These are phyloP conservation scores for Warburgia ugandensis DNA, from an alignment of 164 flowering plant species.

Conservation along the genomic window DNA sequence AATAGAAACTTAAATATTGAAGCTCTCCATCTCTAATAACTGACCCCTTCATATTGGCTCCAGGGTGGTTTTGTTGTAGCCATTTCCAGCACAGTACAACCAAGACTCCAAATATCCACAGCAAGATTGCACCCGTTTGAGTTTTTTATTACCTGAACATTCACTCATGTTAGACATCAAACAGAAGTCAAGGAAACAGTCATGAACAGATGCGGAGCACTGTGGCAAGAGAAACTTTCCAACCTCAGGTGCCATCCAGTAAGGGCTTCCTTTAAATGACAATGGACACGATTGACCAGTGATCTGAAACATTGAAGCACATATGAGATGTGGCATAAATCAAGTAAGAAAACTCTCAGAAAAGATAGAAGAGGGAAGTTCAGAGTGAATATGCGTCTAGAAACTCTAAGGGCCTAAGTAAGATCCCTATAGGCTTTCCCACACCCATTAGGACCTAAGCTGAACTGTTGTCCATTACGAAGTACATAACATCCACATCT, in stretches of 20 bases:
- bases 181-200: not conserved
- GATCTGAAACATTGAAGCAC: conserved; percentile 36
- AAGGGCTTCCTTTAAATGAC: conserved; percentile 83
- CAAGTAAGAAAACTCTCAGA: no score
- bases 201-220: not conserved
- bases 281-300: conserved; percentile 78
- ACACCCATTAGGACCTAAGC: no score
- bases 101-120: conserved; percentile 93
- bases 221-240: conserved; percentile 7
- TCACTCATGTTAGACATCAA: conserved; percentile 6
- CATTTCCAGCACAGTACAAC: conserved; percentile 93
- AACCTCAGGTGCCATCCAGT: conserved; percentile 99
- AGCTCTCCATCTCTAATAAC: conserved; percentile 12
- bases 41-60: conserved; percentile 84
- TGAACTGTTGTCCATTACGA: no score
- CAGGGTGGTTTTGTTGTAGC: conserved; percentile 92
- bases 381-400: no score
- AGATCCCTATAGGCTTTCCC: no score
- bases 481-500: no score
- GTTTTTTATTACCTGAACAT: conserved; percentile 59
- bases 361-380: no score
- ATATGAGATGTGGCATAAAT: conserved; percentile 1
- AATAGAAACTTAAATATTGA: no score
- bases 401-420: no score
- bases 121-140: conserved; percentile 73